Evolutionary conservation across 306 rosid species (phyloP), one percentile per base, ranked within the genome.

Genomic region (Comarum palustre): DNA sequence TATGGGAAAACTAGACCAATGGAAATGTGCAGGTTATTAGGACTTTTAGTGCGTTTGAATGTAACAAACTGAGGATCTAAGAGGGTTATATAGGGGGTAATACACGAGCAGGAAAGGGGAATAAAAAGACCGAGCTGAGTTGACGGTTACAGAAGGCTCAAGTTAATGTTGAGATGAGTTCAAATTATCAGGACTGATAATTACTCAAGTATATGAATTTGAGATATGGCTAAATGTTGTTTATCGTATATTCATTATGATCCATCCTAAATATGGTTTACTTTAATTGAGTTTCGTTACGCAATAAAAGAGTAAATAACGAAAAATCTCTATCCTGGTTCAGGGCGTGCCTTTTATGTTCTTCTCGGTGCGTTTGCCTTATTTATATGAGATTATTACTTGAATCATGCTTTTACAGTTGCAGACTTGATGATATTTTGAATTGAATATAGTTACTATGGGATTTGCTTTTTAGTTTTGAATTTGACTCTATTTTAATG

Each of bases 401-500:
- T 39, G 2, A 60, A 75, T 31, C 36, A 34, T 46, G 69, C 67
- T 71, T 36, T 48, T 69, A 43, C 59, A 63, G 46, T 78, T 76
- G 59, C 68, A 14, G 55, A 16, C 39, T 50, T 25, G n/a, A 78
- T 59, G 65, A 73, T 22, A 39, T 84, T 34, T 25, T 71, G 13
- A 41, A 12, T 25, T 7, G 27, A 10, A 16, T 45, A 34, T 13
- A 9, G 38, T 36, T 68, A 54, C 60, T 31, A 12, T 73, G 2
- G 19, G 36, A 31, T 60, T 11, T 67, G 63, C 12, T 64, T 75
- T 20, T 75, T 75, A 59, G 8, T 36, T 17, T 38, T 73, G 60
- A 55, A 55, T 72, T 79, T 87, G 75, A 76, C 81, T 65, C 4
- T 65, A 62, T 79, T 29, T 75, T 77, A 50, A 19, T 72, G 78